Evolutionary conservation across 2,329 filamentous ascomycete species (phyloP), one percentile per base, ranked within the genome.

Genomic region (Alternaria solani): DNA sequence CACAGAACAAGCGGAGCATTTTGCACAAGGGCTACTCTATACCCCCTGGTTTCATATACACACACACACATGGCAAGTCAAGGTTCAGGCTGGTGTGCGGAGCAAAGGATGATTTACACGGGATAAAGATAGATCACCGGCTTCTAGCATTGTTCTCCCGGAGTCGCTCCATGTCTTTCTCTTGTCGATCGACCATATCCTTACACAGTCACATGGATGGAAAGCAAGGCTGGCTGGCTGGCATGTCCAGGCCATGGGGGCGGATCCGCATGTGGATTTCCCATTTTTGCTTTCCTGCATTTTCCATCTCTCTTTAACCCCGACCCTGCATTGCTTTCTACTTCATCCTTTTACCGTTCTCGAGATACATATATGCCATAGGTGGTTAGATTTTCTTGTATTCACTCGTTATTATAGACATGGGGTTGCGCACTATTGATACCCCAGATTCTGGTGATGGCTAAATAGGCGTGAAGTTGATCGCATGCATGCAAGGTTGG

Each of bases 391-490:
- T 32, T 20, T 20, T 51, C 26, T 48, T 48, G 18, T 5, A 11
- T 49, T 36, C 48, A 30, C 38, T 42, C 14, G 25, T 16, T 43
- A 32, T 30, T 51, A 56, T 51, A 42, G 44, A 56, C 54, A 51
- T 28, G 54, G 46, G 32, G 46, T 49, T 49, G 46, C 36, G 46
- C 32, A 49, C 36, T 44, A 43, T 43, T 41, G 36, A 51, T 51
- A 51, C 46, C 46, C 46, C 44, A 26, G 46, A 51, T 56, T 39
- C 36, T 51, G 54, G 54, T 56, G 16, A 36, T 43, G 44, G 54
- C 46, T 51, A 56, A 56, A 56, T 47, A 36, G 34, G 41, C n/a
- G 16, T 36, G 28, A 2, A 1, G 43, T 26, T 18, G 20, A 49
- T 38, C 30, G 32, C 32, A 49, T 38, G 46, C 9, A 49, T 36